Evolutionary conservation across 2,329 filamentous ascomycete species (phyloP).

Genomic region (Penicillium sp.): DNA sequence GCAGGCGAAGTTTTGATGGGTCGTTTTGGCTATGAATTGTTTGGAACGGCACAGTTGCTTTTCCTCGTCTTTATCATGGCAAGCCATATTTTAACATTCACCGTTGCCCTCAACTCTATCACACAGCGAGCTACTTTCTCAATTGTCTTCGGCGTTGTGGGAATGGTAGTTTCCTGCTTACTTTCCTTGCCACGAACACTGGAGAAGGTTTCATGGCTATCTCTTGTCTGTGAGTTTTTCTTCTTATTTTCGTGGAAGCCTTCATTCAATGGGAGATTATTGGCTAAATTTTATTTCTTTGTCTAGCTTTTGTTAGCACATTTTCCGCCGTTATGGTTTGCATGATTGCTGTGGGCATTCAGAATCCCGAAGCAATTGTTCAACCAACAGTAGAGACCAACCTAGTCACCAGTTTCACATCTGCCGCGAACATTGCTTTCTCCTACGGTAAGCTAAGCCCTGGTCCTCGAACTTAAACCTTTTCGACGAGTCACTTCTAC

Average conservation of each 20-base stretch:
- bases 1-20: constrained; percentile 65
- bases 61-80: constrained; percentile 68
- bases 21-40: constrained; percentile 53
- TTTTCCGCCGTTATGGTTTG: constrained; percentile 6
- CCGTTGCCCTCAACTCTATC: constrained; percentile 66
- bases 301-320: constrained; percentile 1
- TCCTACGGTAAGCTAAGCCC: constrained; percentile 57
- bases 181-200: constrained; percentile 63
- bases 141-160: constrained; percentile 61
- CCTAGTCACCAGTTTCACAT: constrained; percentile 59
- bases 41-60: constrained; percentile 62
- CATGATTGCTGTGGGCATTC: constrained; percentile 56
- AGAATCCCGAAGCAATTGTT: constrained; percentile 40
- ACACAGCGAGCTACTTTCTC: constrained; percentile 63
- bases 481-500: background rate
- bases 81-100: constrained; percentile 68
- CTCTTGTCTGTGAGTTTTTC: constrained; percentile 49
- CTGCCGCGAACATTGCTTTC: constrained; percentile 68
- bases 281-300: background rate
- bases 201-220: constrained; percentile 62
- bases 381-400: constrained; percentile 40
- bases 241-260: no score
- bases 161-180: constrained; percentile 58
- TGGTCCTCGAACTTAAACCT: background rate
- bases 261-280: background rate